Evolutionary conservation across 1,284 basidiomycete genomes (phyloP), one percentile per base, ranked within the genome.

Genomic region (Microbotryomycetes sp.): DNA sequence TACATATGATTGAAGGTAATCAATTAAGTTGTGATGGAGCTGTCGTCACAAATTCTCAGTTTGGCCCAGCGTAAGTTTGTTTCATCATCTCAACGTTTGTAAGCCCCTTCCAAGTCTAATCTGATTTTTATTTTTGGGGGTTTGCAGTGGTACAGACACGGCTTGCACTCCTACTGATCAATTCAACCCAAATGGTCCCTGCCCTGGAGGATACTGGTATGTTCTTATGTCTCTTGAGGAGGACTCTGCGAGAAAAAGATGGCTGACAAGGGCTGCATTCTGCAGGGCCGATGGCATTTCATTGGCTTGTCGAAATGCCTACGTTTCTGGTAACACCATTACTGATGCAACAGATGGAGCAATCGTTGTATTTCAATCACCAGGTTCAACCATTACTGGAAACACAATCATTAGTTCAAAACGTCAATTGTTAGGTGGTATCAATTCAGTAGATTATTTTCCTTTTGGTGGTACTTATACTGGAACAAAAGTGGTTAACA

Each of bases 201-300:
- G 36, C 36, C 36, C 36, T 19, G 36, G 36, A 9, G 36, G 36
- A 9, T 19, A 12, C 19, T 42, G 36, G 36, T 42, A 19, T 12
- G 36, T 19, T 42, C n/a, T n/a, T n/a, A n/a, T n/a, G n/a, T n/a
- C n/a, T n/a, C n/a, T n/a, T n/a, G n/a, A n/a, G n/a, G n/a, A n/a
- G n/a, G n/a, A n/a, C n/a, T n/a, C n/a, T n/a, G n/a, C 36, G 36
- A 19, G 36, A 9, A 9, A 19, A 42, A 12, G 12, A 42, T 42
- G 36, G 36, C 36, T 42, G 36, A 42, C 36, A 19, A 9, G 36
- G 12, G 12, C 36, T 12, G 19, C 19, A 26, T 26, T 28, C 36
- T 9, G 19, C 36, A 42, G 88, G 89, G 86, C 89, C 3, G 89
- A 92, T 70, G 89, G 88, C 3, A 87, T 91, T 70, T 88, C 86